Percentiles rank a stretch among this genome's conserved stretches.
These are phyloP conservation scores for Mycena vitilis DNA, from an alignment of 768 basidiomycete species.

Conservation along the genomic window DNA sequence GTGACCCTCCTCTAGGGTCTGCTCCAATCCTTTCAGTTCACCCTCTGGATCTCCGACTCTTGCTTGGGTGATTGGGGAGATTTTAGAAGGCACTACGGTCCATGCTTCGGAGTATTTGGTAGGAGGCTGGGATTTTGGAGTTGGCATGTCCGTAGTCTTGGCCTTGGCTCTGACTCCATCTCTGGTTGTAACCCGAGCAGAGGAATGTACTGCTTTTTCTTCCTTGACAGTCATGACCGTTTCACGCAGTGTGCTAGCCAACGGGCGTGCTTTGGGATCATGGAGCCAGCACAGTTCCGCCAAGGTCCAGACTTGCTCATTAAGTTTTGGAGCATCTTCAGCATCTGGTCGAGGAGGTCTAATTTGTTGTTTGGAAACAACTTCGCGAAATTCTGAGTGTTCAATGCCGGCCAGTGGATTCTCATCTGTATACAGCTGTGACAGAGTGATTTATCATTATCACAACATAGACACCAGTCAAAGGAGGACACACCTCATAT, in stretches of 20 bases:
- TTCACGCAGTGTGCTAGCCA: neutral
- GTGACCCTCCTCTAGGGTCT: too few relatives aligned
- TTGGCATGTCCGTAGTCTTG: too few relatives aligned
- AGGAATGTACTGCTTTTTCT: too few relatives aligned
- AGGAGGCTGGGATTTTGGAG: too few relatives aligned
- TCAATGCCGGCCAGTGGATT: constrained; percentile 33
- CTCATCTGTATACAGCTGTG: constrained; percentile 36
- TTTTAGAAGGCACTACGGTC: too few relatives aligned
- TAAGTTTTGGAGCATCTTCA: constrained; percentile 36
- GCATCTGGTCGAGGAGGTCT: constrained; percentile 40
- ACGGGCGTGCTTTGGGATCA: constrained; percentile 33
- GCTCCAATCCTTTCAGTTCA: too few relatives aligned
- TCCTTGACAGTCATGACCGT: neutral
- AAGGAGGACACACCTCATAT: constrained; percentile 38
- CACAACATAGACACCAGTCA: neutral
- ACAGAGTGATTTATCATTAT: neutral
- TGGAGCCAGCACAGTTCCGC: constrained; percentile 39
- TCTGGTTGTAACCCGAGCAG: neutral
- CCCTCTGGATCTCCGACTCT: too few relatives aligned
- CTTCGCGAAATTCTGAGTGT: constrained; percentile 26
- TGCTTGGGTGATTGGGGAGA: too few relatives aligned
- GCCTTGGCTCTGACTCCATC: too few relatives aligned
- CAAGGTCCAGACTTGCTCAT: constrained; percentile 40
- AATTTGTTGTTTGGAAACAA: constrained; percentile 28
- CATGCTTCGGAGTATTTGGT: too few relatives aligned